Conservation (phyloP, 202 grass and related monocot species). For the Cymbopogon flexuosus region DNA sequence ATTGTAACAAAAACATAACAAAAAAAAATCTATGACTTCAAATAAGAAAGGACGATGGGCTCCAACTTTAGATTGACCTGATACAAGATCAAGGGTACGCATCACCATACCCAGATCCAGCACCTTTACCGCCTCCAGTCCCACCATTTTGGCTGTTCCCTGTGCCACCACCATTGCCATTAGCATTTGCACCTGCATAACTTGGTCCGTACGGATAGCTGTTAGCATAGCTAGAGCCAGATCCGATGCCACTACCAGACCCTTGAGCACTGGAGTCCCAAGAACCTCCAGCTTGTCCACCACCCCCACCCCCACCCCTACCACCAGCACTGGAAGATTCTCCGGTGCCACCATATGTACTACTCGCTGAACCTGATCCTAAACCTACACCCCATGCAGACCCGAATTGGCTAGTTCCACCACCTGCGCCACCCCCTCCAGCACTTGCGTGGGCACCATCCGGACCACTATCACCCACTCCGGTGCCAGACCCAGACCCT, state of each 20-base stretch:
- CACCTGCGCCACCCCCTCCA: neutral
- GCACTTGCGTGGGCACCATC: neutral
- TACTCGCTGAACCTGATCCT: neutral
- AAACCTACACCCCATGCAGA: neutral
- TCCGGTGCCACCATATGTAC: neutral
- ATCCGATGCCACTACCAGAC: neutral
- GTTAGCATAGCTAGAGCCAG: neutral
- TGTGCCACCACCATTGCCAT: neutral
- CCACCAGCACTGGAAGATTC: neutral
- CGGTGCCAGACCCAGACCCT: neutral
- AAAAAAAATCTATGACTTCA: neutral
- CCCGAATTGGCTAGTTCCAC: conserved; percentile 10
- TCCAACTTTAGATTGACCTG: neutral
- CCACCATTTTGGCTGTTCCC: neutral
- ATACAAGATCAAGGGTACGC: neutral
- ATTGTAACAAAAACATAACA: neutral
- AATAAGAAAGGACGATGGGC: neutral
- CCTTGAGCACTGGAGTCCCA: conserved; percentile 9
- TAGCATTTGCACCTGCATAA: neutral
- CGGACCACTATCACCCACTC: neutral
- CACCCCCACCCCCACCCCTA: neutral
- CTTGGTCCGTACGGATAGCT: neutral
- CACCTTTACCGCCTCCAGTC: neutral
- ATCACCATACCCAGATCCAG: conserved; percentile 8
- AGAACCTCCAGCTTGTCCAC: neutral